Conservation (phyloP, 139 green algal genomes). For the Closterium sp. region DNA sequence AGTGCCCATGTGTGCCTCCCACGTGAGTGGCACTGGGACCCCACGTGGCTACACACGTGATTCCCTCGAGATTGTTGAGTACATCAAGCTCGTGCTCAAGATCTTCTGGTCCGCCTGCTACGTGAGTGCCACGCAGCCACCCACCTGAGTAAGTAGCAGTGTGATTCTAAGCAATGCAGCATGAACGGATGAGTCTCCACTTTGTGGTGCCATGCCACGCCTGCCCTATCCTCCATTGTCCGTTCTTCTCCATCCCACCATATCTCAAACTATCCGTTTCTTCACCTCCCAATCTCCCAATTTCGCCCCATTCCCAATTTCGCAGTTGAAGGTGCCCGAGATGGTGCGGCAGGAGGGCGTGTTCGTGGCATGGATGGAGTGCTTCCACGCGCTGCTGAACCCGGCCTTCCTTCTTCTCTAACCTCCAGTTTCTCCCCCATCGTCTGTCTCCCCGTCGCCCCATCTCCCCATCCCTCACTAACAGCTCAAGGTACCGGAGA, state of each 20-base stretch:
- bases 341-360: conserved; percentile 63
- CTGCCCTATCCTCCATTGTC: background rate
- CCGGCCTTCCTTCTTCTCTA: conserved; percentile 34
- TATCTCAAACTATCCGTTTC: too few species aligned
- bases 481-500: conserved; percentile 8
- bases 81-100: conserved; percentile 82
- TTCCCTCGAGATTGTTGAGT: conserved; percentile 63
- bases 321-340: conserved; percentile 75
- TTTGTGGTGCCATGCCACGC: too few species aligned
- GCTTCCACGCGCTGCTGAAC: conserved; percentile 58
- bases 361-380: background rate
- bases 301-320: background rate
- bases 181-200: too few species aligned
- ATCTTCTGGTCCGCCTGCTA: conserved; percentile 88
- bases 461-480: background rate
- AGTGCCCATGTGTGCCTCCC: background rate
- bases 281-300: background rate
- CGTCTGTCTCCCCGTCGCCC: too few species aligned
- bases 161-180: too few species aligned
- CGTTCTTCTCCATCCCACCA: background rate
- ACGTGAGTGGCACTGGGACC: too few species aligned
- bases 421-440: background rate
- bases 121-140: conserved; percentile 37
- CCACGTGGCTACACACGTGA: too few species aligned
- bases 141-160: too few species aligned